Conservation (phyloP, 352 stramenopile species). For the Pythium vanterpoolii region DNA sequence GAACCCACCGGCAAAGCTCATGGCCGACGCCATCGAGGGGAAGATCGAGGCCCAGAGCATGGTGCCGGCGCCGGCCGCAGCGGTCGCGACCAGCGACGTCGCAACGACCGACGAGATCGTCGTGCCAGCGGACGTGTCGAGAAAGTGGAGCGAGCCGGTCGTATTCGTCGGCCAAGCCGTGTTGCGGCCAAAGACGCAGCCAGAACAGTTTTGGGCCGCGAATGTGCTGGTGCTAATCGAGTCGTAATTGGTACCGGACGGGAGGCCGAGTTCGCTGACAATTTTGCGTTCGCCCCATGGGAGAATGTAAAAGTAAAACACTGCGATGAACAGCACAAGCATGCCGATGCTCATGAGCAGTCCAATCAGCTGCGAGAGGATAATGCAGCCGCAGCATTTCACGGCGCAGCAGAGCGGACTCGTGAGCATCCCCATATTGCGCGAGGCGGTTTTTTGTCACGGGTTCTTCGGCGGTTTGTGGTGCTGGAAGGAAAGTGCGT, state of each 20-base stretch:
- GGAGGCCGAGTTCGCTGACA: constrained; percentile 42
- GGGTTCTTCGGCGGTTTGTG: neutral
- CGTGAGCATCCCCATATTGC: constrained; percentile 30
- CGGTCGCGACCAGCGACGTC: constrained; percentile 55
- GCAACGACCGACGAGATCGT: constrained; percentile 65
- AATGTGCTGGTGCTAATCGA: constrained; percentile 48
- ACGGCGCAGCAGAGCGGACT: constrained; percentile 46
- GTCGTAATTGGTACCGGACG: constrained; percentile 43
- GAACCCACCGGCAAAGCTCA: constrained; percentile 69
- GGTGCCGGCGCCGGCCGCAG: constrained; percentile 44
- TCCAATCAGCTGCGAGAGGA: constrained; percentile 63
- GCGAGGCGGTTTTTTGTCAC: neutral
- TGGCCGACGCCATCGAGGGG: constrained; percentile 51
- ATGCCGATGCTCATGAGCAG: constrained; percentile 53
- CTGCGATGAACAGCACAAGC: constrained; percentile 46
- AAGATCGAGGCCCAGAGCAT: constrained; percentile 75
- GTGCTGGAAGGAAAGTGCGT: neutral
- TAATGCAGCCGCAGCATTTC: constrained; percentile 79
- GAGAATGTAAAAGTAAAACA: constrained; percentile 70
- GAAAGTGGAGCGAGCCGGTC: constrained; percentile 60
- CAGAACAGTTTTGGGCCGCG: constrained; percentile 68
- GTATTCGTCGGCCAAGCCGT: constrained; percentile 79
- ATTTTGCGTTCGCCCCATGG: constrained; percentile 80
- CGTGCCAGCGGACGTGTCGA: constrained; percentile 64
- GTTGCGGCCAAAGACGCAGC: constrained; percentile 82